Base-by-base conservation (phyloP, 108 stramenopile species). In the Pseudonitzschia multiseries region DNA sequence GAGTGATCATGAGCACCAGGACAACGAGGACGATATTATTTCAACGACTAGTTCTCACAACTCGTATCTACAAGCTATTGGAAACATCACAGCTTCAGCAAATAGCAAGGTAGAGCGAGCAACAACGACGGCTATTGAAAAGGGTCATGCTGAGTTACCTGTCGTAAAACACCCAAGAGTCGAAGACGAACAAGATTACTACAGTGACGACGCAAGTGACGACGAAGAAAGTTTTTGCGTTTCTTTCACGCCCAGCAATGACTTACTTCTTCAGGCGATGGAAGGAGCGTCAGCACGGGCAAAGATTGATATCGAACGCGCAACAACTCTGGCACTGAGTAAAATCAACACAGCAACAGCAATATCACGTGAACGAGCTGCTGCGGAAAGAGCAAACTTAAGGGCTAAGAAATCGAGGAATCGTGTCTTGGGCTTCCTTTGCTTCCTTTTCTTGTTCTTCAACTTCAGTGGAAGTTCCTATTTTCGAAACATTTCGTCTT, bases 311-410 rank as follows among this genome's bases (percentile, higher is more conserved):
- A 62, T 62, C 29, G 61, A 62, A n/a, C 29, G 33, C 4, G 61
- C 61, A 40, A 62, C 61, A 40, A 32, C 61, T 42, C 29, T 33
- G 20, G 61, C 61, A 33, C 61, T 62, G 32, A 62, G 61, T n/a
- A 62, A 62, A 62, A 62, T 62, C 12, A 62, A 62, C 20, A 33
- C 61, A 40, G 33, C 33, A 17, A 62, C 24, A 15, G 5, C 57
- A 14, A 10, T 8, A 59, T 59, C 57, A 14, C 14, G 14, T 27
- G 4, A 59, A 13, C 10, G 36, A 62, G 33, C 32, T 62, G 61
- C 10, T 56, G 13, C 54, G 10, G 46, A 48, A 14, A 59, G 57
- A 22, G 26, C 29, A 29, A 18, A 40, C 14, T 13, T 13, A 40
- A 33, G 29, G 4, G 12, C 33, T 29, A 17, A 21, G n/a, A 62